Evolutionary conservation across 768 basidiomycete species (phyloP), one percentile per base, ranked within the genome.

Genomic region (Tylopilus felleus): DNA sequence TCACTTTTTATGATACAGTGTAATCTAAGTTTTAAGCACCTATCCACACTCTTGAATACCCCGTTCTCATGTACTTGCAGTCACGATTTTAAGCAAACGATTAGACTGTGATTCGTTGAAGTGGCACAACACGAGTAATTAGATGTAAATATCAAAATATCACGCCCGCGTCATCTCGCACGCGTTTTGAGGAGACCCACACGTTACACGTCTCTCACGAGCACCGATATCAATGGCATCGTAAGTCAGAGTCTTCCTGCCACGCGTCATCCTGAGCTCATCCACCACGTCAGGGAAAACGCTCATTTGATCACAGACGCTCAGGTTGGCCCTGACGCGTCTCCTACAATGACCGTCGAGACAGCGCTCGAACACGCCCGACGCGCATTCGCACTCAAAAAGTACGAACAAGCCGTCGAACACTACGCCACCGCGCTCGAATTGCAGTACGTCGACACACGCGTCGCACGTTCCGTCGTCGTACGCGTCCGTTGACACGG

Each of bases 361-460:
- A 80, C 73, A 44, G 76, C 79, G 10, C 74, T 93, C 51, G 90
- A 90, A 65, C 86, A 84, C 56, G 91, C 86, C 1, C 89, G 88
- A 77, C 89, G 90, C 75, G 90, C 91, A 2, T 90, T 91, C 71
- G 91, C 93, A 27, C 81, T 94, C 65, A 81, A 79, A 67, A 90
- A 91, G 70, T 94, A 84, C 61, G 89, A 93, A 62, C 84, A 91
- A 63, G 87, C 93, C 1, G 84, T 91, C 14, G 89, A 93, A 31
- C 76, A 85, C 65, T 94, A 93, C 71, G 87, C 89, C 36, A 84
- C 80, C 35, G 92, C 92, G 5, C 82, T 96, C 43, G 93, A 96
- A 68, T 68, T 88, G 53, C 75, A 85, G 93, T 93, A 72, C 67
- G 90, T 83, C 75, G 7, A 8, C 19, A 17, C 35, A 7, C 36